phyloP scores from a whole-genome alignment of 106 monocot genomes.

The Dioscorea alata region DNA sequence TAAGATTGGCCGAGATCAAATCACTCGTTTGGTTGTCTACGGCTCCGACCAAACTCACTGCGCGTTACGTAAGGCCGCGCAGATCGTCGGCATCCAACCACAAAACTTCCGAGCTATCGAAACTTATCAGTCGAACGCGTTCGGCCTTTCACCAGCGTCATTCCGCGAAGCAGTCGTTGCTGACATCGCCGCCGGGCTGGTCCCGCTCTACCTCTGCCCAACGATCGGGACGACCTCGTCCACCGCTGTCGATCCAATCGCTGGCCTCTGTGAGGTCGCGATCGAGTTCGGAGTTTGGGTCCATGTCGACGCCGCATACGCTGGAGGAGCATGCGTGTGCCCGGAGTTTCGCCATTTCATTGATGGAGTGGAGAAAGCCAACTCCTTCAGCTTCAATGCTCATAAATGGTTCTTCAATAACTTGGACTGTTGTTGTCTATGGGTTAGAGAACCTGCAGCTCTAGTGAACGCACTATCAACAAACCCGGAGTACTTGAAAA shows the following conservation, averaged over 20 bases:
- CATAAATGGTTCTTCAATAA: constrained; percentile 25
- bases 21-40: constrained; percentile 35
- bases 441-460: constrained; percentile 15
- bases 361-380: constrained; percentile 33
- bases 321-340: constrained; percentile 25
- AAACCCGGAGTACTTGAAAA: constrained; percentile 33
- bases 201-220: constrained; percentile 37
- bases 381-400: constrained; percentile 47
- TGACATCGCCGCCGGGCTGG: constrained; percentile 23
- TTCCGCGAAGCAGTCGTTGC: constrained; percentile 1
- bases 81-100: constrained; percentile 31
- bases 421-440: constrained; percentile 56
- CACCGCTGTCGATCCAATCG: constrained; percentile 32
- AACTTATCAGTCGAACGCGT: constrained; percentile 11
- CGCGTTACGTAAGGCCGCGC: constrained; percentile 30
- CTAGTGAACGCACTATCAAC: constrained; percentile 26
- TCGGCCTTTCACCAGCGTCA: constrained; percentile 12
- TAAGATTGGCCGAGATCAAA: constrained; percentile 5
- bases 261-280: constrained; percentile 22
- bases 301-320: constrained; percentile 41
- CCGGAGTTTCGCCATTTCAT: constrained; percentile 27
- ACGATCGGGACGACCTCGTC: constrained; percentile 43
- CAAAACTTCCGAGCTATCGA: constrained; percentile 26
- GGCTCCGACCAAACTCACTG: constrained; percentile 63
- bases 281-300: constrained; percentile 25